phyloP scores from a whole-genome alignment of 371 early-diverging fungal species.

The Syncephalis fuscata region DNA sequence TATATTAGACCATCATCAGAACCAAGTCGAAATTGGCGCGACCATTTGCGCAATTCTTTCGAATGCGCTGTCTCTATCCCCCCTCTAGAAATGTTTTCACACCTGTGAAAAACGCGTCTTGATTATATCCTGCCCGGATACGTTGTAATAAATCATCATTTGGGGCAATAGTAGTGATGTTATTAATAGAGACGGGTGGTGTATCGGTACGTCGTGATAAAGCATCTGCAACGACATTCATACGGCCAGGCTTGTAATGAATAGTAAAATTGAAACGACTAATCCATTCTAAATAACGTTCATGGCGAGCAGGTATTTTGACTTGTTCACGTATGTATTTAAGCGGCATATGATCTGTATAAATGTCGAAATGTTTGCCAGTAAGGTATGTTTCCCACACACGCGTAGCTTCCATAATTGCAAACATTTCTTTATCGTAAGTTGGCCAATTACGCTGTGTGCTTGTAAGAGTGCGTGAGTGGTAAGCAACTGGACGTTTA shows the following conservation, averaged over 20 bases:
- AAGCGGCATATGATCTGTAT: constrained; percentile 11
- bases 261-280: constrained; percentile 15
- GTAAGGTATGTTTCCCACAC: constrained; percentile 9
- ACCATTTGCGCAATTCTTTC: background rate
- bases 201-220: constrained; percentile 5
- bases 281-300: constrained; percentile 13
- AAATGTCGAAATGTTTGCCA: constrained; percentile 6
- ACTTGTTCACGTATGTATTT: constrained; percentile 3
- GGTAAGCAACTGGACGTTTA: constrained; percentile 2
- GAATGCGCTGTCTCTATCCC: background rate
- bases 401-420: constrained; percentile 7
- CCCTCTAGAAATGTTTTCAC: background rate
- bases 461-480: constrained; percentile 2
- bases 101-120: background rate
- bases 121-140: constrained; percentile 1
- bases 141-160: background rate
- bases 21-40: too few species aligned
- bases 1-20: background rate
- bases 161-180: background rate
- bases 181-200: constrained; percentile 4
- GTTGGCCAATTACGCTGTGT: constrained; percentile 12
- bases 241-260: constrained; percentile 10
- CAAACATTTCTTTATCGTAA: constrained; percentile 15
- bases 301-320: constrained; percentile 3
- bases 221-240: constrained; percentile 12